These are phyloP conservation scores for Porpolomopsis calyptriformis DNA, from an alignment of 768 basidiomycete species.

Conservation along the genomic window DNA sequence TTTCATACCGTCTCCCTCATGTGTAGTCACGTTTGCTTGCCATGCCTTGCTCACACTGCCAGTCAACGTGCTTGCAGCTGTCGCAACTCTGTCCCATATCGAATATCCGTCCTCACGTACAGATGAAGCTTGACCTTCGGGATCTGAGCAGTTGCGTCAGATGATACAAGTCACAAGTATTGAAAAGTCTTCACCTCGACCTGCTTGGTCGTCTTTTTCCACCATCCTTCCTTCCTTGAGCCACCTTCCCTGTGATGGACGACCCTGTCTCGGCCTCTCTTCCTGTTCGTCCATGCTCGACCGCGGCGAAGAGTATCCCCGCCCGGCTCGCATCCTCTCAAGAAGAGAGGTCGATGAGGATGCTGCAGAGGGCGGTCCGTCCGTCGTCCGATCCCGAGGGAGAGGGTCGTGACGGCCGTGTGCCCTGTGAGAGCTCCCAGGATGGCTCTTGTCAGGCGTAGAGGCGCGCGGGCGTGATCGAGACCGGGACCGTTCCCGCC, in stretches of 20 bases:
- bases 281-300: conserved; percentile 36
- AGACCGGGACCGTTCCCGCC: background rate
- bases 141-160: background rate
- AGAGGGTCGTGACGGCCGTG: conserved; percentile 7
- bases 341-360: conserved; percentile 26
- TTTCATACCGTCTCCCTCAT: conserved; percentile 35
- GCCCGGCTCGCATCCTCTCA: conserved; percentile 23
- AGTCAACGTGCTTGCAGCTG: conserved; percentile 40
- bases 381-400: conserved; percentile 10
- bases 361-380: conserved; percentile 19
- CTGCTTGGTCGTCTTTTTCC: background rate
- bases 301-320: conserved; percentile 29
- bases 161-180: background rate
- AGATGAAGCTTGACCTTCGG: conserved; percentile 5
- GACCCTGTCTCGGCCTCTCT: conserved; percentile 8
- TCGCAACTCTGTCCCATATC: conserved; percentile 49
- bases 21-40: conserved; percentile 31
- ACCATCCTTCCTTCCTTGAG: background rate
- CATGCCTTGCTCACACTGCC: conserved; percentile 51
- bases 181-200: background rate
- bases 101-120: conserved; percentile 30
- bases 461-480: background rate
- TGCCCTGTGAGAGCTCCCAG: conserved; percentile 1
- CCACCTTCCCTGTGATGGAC: conserved; percentile 5
- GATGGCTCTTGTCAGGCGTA: background rate